These are phyloP conservation scores for Erysimum cheiranthoides DNA, from an alignment of 345 rosid species.

Conservation along the genomic window DNA sequence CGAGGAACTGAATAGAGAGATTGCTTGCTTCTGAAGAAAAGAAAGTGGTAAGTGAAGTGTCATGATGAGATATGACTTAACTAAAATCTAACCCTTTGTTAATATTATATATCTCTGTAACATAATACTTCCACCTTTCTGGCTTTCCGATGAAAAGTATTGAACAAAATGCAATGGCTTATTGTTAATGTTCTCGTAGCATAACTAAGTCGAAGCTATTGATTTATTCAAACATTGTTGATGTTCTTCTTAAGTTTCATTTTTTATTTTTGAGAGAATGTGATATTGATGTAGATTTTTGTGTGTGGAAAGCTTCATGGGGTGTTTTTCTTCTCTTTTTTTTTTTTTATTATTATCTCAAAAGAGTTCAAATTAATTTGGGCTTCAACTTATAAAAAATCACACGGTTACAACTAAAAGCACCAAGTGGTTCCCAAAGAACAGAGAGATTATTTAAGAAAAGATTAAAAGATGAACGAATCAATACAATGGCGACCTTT, in stretches of 20 bases:
- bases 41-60: slow-evolving; percentile 43
- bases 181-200: slow-evolving; percentile 30
- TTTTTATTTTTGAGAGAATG: background rate
- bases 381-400: background rate
- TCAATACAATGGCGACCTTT: slow-evolving; percentile 14
- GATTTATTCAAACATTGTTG: slow-evolving; percentile 16
- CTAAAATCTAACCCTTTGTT: slow-evolving; percentile 16
- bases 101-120: slow-evolving; percentile 27
- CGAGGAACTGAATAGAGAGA: slow-evolving; percentile 28
- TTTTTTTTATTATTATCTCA: background rate
- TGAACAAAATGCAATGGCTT: slow-evolving; percentile 31
- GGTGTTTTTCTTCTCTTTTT: no score
- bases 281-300: slow-evolving; percentile 4
- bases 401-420: background rate
- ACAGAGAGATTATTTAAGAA: background rate
- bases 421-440: background rate
- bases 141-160: slow-evolving; percentile 27
- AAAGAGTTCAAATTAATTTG: background rate
- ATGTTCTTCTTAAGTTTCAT: background rate
- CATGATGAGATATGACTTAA: slow-evolving; percentile 19
- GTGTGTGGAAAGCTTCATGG: background rate
- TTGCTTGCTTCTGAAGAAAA: slow-evolving; percentile 37
- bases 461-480: background rate
- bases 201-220: slow-evolving; percentile 21
- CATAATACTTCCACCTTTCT: slow-evolving; percentile 39